These are phyloP conservation scores for Pyrrhoderma lamaoense DNA, from an alignment of 1,284 basidiomycete species.

Conservation along the genomic window DNA sequence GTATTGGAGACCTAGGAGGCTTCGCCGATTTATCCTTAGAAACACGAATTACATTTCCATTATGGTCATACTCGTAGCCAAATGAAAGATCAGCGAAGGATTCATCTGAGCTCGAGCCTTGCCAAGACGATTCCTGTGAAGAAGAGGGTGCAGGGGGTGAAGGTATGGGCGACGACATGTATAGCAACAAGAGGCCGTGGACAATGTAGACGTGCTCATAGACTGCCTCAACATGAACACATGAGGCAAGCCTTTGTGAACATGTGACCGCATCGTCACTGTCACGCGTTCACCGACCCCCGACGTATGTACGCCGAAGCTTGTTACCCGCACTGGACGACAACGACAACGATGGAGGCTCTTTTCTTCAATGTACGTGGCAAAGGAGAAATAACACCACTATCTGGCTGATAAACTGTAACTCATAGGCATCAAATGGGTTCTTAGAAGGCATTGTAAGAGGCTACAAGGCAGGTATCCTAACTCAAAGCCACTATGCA, in stretches of 20 bases:
- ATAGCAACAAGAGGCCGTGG: not conserved
- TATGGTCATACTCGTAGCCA: conserved; percentile 11
- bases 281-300: not conserved
- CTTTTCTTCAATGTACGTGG: conserved; percentile 75
- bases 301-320: conserved; percentile 8
- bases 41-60: conserved; percentile 16
- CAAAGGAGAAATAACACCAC: conserved; percentile 25
- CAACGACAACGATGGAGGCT: conserved; percentile 58
- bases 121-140: conserved; percentile 1
- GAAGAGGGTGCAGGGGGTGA: conserved; percentile 1
- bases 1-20: conserved; percentile 3
- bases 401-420: conserved; percentile 21
- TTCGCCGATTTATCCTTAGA: conserved; percentile 15
- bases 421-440: conserved; percentile 72
- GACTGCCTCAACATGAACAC: no score
- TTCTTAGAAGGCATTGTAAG: conserved; percentile 91
- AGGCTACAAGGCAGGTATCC: conserved; percentile 91
- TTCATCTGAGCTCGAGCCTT: conserved; percentile 9
- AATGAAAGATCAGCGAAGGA: conserved; percentile 17
- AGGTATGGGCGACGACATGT: not conserved
- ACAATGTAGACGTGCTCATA: no score
- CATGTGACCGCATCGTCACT: not conserved
- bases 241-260: no score
- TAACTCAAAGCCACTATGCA: conserved; percentile 84
- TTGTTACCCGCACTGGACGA: not conserved